Conservation (phyloP, 371 early-diverging fungal genomes). For the Chytridiales sp. region DNA sequence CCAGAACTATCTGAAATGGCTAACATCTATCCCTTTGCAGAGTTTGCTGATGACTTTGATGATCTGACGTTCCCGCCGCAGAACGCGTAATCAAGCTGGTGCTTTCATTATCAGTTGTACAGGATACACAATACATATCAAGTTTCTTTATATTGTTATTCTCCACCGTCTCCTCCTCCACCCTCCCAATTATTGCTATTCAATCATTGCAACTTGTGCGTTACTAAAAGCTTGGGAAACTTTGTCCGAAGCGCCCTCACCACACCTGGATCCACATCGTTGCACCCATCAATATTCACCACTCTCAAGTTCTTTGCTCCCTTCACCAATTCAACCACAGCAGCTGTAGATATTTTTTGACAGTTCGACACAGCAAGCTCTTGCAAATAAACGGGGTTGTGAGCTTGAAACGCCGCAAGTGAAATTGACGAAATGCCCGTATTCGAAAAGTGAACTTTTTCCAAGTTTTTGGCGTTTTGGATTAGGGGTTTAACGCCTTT, state of each 20-base stretch:
- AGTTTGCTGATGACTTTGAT: slow-evolving; percentile 27
- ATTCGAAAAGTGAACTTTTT: too few relatives aligned
- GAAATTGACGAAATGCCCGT: too few relatives aligned
- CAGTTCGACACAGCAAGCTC: too few relatives aligned
- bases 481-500: not conserved
- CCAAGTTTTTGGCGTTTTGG: too few relatives aligned
- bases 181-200: too few relatives aligned
- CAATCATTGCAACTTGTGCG: too few relatives aligned
- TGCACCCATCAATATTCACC: slow-evolving; percentile 8
- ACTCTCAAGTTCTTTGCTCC: not conserved
- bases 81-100: not conserved
- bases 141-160: not conserved
- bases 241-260: too few relatives aligned
- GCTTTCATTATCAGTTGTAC: not conserved
- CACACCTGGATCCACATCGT: too few relatives aligned
- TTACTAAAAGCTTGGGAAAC: too few relatives aligned
- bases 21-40: not conserved
- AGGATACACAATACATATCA: not conserved
- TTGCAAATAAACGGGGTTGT: too few relatives aligned
- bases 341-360: slow-evolving; percentile 2
- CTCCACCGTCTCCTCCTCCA: slow-evolving; percentile 8
- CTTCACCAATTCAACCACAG: slow-evolving; percentile 6
- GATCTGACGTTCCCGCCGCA: not conserved
- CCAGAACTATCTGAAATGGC: not conserved
- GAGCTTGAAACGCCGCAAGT: too few relatives aligned